Percentiles rank a stretch among this genome's conserved stretches.
Conservation (phyloP, 2,329 filamentous ascomycete genomes). For the Microdochium paspali region DNA sequence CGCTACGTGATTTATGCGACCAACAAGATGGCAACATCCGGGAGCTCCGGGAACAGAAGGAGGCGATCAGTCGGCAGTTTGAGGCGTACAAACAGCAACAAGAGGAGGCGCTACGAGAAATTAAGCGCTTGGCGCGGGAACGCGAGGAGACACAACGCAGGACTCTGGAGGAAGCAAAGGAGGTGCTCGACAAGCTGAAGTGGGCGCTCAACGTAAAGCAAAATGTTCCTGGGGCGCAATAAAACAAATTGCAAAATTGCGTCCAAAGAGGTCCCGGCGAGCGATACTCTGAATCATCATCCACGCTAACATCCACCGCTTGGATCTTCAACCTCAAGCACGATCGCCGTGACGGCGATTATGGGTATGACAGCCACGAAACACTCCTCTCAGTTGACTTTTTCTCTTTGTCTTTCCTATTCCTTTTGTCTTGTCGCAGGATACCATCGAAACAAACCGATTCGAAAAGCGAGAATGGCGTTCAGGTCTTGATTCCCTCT, state of each 20-base stretch:
- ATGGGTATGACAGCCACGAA: background rate
- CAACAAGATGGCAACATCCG: slow-evolving; percentile 63
- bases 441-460: background rate
- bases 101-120: slow-evolving; percentile 47
- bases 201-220: slow-evolving; percentile 65
- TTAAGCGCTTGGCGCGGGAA: slow-evolving; percentile 46
- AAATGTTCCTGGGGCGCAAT: slow-evolving; percentile 46
- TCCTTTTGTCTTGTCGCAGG: background rate
- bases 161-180: slow-evolving; percentile 50
- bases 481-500: background rate
- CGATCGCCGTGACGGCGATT: too few relatives aligned
- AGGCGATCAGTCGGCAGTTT: slow-evolving; percentile 50
- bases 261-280: background rate
- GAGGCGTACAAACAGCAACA: slow-evolving; percentile 56
- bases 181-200: slow-evolving; percentile 57
- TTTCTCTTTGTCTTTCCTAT: background rate
- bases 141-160: slow-evolving; percentile 53
- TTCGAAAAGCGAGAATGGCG: background rate
- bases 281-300: too few relatives aligned
- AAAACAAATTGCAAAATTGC: slow-evolving; percentile 7
- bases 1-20: slow-evolving; percentile 59
- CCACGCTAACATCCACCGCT: too few relatives aligned
- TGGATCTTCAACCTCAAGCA: too few relatives aligned
- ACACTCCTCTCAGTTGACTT: too few relatives aligned
- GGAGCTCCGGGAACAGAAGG: slow-evolving; percentile 50